Base-by-base conservation (phyloP, 257 asterid species). In the Henckelia pumila region DNA sequence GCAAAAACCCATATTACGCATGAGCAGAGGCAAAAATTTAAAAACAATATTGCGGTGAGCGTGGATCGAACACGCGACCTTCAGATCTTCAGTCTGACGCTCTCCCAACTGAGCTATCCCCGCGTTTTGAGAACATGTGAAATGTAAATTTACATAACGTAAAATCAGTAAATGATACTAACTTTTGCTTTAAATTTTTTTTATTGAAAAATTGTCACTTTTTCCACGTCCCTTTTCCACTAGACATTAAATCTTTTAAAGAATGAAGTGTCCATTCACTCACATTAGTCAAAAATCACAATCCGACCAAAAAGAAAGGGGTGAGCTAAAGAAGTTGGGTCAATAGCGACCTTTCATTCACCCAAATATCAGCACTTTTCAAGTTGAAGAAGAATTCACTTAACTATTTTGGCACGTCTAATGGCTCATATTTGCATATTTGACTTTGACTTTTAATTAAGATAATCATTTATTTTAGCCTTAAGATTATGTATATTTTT, bases 11-110 rank as follows among this genome's bases (percentile, higher is more conserved):
- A n/a, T n/a, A n/a, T n/a, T n/a, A n/a, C n/a, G n/a, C n/a, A n/a
- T n/a, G n/a, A n/a, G n/a, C n/a, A n/a, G n/a, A n/a, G n/a, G n/a
- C n/a, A n/a, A n/a, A n/a, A n/a, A n/a, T n/a, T n/a, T n/a, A n/a
- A n/a, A n/a, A 56, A 8, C 22, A 5, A 4, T 8, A 0, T 49
- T 83, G 84, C 86, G 84, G 89, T 84, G 89, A 84, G 69, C 86
- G 85, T 82, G 89, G 87, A 84, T 84, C 89, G 84, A 82, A 82
- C 86, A 84, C 83, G 83, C 64, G 84, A 80, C 86, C 87, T 79
- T 84, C 86, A 79, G 82, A 81, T 81, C 86, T 85, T 77, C 81
- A 83, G 89, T 81, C 84, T 75, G 85, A 79, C 82, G 82, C 87
- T 84, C 87, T 84, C 85, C 89, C 86, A 81, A 84, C 85, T 81